These are phyloP conservation scores for Xylogone sp. DNA, from an alignment of 2,329 filamentous ascomycete genomes.

Conservation along the genomic window DNA sequence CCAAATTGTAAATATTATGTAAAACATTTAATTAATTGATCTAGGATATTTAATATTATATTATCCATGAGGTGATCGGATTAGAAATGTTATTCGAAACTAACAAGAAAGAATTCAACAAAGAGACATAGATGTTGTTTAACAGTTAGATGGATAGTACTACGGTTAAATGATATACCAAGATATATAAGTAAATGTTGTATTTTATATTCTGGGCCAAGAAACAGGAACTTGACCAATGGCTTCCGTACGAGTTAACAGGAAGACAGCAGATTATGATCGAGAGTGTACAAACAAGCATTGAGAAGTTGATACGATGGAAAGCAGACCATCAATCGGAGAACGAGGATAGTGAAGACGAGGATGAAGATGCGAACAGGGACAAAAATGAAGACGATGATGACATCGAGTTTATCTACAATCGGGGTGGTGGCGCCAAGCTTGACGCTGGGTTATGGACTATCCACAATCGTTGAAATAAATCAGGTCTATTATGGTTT, in stretches of 20 bases:
- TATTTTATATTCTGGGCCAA: not conserved
- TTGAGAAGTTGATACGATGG: not conserved
- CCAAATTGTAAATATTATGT: not conserved
- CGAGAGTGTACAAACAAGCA: not conserved
- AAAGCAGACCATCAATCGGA: not conserved
- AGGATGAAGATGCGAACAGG: too few species aligned
- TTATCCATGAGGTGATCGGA: not conserved
- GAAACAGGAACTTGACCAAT: not conserved
- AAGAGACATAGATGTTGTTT: not conserved
- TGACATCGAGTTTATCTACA: too few species aligned
- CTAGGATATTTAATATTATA: not conserved
- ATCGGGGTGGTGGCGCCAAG: too few species aligned
- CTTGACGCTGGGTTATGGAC: too few species aligned
- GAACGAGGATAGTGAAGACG: not conserved
- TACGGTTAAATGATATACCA: not conserved
- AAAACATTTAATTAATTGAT: not conserved
- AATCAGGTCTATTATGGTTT: too few species aligned
- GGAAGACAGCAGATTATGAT: not conserved
- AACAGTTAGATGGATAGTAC: not conserved
- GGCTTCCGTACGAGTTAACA: not conserved
- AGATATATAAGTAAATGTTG: not conserved
- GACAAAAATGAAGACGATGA: too few species aligned
- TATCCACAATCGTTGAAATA: too few species aligned
- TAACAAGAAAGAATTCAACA: not conserved
- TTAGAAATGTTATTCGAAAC: not conserved